Evolutionary conservation across 805 yeast genomes (phyloP).

Genomic region (Spathaspora arborariae): DNA sequence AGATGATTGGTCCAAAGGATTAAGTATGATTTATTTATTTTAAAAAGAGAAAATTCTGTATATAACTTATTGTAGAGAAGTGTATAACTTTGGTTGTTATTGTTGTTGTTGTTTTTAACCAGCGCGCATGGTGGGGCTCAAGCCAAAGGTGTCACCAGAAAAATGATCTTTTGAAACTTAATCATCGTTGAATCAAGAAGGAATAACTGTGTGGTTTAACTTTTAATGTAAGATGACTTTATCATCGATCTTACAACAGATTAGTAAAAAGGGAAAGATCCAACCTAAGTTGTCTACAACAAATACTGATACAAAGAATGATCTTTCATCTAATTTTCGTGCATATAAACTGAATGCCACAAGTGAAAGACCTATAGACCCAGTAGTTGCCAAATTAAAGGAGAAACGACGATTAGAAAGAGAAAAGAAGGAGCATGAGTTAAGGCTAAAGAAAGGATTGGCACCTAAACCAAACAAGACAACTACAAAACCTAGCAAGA

Average conservation of each 20-base stretch:
- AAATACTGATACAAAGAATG: not conserved
- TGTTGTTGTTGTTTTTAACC: too few species aligned
- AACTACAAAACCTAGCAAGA: slow-evolving; percentile 8
- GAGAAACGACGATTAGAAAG: slow-evolving; percentile 60
- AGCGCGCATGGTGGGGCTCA: too few species aligned
- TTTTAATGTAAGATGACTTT: slow-evolving; percentile 9
- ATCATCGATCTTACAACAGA: slow-evolving; percentile 27
- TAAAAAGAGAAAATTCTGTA: not conserved
- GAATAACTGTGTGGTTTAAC: not conserved
- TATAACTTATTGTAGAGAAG: not conserved
- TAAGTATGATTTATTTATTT: slow-evolving; percentile 10
- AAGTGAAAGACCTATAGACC: slow-evolving; percentile 36
- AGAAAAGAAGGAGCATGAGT: slow-evolving; percentile 36
- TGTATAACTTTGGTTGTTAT: too few species aligned
- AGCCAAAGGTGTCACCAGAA: too few species aligned
- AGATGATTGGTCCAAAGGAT: slow-evolving; percentile 92
- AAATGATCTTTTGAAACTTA: not conserved
- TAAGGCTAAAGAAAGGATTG: slow-evolving; percentile 30
- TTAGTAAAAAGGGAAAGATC: slow-evolving; percentile 28
- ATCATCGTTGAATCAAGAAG: not conserved
- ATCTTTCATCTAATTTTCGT: not conserved
- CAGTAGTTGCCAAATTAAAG: slow-evolving; percentile 67
- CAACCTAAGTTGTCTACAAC: slow-evolving; percentile 1
- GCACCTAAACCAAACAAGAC: slow-evolving; percentile 16
- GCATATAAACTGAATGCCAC: not conserved